Conservation (phyloP, 2,329 filamentous ascomycete genomes). For the Penicillium palitans region DNA sequence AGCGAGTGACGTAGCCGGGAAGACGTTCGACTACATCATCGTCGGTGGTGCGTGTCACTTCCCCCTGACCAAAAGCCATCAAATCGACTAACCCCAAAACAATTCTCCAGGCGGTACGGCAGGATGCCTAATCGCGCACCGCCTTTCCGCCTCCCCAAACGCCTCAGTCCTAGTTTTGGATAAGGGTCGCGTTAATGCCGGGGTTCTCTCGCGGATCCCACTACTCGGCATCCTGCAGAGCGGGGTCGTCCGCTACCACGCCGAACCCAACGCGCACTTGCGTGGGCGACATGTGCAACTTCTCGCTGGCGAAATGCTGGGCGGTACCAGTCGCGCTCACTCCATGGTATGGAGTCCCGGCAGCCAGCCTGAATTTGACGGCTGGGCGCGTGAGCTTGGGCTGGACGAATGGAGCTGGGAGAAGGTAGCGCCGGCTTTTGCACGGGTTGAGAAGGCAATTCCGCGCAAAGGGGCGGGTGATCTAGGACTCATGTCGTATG, state of each 20-base stretch:
- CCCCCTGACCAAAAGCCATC: not conserved
- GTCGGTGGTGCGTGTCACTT: not conserved
- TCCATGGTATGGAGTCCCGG: conserved; percentile 6
- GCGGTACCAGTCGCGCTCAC: not conserved
- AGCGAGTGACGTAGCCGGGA: not conserved
- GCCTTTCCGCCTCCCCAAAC: not conserved
- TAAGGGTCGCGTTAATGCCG: not conserved
- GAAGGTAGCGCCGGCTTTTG: conserved; percentile 1
- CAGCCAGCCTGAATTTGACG: not conserved
- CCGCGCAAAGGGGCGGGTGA: not conserved
- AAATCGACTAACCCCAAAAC: not conserved
- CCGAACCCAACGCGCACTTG: not conserved
- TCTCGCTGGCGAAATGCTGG: conserved; percentile 1
- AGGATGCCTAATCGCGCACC: conserved; percentile 1
- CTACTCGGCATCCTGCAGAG: conserved; percentile 1
- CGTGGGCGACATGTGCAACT: conserved; percentile 6
- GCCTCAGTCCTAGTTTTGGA: not conserved
- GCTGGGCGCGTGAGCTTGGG: conserved; percentile 3
- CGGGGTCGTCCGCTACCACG: not conserved
- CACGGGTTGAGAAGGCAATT: not conserved
- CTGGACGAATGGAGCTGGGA: conserved; percentile 3
- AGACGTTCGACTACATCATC: conserved; percentile 4
- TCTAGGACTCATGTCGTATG: not conserved
- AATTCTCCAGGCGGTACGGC: not conserved
- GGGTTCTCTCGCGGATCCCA: conserved; percentile 1